Conservation (phyloP, 306 rosid species). For the Phaseolus lunatus region DNA sequence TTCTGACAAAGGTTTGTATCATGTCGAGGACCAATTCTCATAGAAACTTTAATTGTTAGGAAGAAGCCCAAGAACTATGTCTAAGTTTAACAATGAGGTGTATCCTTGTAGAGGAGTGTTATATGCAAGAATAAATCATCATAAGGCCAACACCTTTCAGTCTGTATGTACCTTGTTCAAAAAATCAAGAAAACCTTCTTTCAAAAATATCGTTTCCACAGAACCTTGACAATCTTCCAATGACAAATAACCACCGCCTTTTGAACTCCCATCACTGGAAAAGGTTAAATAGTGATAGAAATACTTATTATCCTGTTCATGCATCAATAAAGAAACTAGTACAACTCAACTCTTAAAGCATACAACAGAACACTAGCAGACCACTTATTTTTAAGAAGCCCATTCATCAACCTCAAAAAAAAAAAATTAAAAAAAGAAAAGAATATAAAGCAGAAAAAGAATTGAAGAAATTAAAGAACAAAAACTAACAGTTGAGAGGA, state of each 20-base stretch:
- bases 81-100: slow-evolving; percentile 38
- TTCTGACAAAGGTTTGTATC: slow-evolving; percentile 4
- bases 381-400: slow-evolving; percentile 19
- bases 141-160: slow-evolving; percentile 34
- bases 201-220: slow-evolving; percentile 59
- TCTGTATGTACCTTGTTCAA: slow-evolving; percentile 75
- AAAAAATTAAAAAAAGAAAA: background rate
- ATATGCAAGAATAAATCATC: slow-evolving; percentile 38
- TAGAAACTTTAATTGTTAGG: slow-evolving; percentile 7
- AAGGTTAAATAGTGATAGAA: slow-evolving; percentile 24
- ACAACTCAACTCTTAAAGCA: slow-evolving; percentile 3
- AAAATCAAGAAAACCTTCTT: slow-evolving; percentile 84
- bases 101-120: slow-evolving; percentile 23
- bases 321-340: slow-evolving; percentile 15
- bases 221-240: slow-evolving; percentile 79
- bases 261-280: slow-evolving; percentile 62
- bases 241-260: slow-evolving; percentile 75
- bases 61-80: slow-evolving; percentile 21
- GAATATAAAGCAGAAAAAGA: slow-evolving; percentile 26
- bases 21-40: slow-evolving; percentile 13
- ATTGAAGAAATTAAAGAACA: slow-evolving; percentile 28
- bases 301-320: slow-evolving; percentile 30
- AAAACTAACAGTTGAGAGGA: slow-evolving; percentile 25
- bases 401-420: slow-evolving; percentile 6
- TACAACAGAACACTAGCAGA: slow-evolving; percentile 8